A percentile compares a stretch with the other conserved stretches of the same genome.
Evolutionary conservation across 2,329 filamentous ascomycete species (phyloP).

Genomic region (Ceratocystis harringtonii): DNA sequence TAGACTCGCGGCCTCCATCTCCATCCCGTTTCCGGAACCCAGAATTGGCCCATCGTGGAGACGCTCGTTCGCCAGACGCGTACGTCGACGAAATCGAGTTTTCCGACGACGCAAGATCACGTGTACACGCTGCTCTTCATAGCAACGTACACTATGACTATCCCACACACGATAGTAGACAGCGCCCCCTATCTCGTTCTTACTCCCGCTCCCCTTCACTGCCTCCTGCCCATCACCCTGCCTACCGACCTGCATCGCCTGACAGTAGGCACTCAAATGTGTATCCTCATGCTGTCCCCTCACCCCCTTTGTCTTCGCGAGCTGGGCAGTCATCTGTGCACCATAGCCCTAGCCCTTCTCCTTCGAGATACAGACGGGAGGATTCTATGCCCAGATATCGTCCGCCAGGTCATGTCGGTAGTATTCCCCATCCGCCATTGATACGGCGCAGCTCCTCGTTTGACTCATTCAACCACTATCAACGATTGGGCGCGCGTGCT

Average conservation of each 20-base stretch:
- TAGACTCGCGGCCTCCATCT: not conserved
- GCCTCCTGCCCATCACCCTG: not conserved
- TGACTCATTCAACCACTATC: slow-evolving; percentile 12
- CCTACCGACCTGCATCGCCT: not conserved
- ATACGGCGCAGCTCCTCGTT: slow-evolving; percentile 9
- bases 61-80: not conserved
- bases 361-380: not conserved
- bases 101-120: not conserved
- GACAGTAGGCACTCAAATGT: not conserved
- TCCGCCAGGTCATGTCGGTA: not conserved
- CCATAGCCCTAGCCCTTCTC: not conserved
- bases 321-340: not conserved
- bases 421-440: not conserved
- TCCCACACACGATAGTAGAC: not conserved
- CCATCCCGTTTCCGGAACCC: not conserved
- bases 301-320: not conserved
- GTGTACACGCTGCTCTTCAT: not conserved
- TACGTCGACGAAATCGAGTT: not conserved
- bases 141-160: not conserved
- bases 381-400: not conserved
- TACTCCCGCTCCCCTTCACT: not conserved
- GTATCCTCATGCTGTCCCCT: not conserved
- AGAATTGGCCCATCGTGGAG: not conserved
- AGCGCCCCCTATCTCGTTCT: not conserved
- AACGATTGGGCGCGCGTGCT: not conserved